Conservation (phyloP, 176 grass and related monocot species). For the Carex kokanica region DNA sequence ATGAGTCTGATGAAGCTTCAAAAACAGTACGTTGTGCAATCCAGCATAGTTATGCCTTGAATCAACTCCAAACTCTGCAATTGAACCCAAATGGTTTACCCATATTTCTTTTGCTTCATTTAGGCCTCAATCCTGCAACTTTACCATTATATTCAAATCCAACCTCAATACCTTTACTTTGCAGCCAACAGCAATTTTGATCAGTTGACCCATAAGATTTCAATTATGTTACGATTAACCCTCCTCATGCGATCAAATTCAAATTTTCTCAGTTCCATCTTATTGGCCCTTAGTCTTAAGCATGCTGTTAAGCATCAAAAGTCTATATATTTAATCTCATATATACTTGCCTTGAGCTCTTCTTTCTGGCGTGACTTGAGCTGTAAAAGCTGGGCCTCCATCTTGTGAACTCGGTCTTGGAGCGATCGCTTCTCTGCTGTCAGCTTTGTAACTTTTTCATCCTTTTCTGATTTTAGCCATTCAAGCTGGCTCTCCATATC, state of each 20-base stretch:
- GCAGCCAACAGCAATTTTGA: neutral
- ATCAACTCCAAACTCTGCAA: neutral
- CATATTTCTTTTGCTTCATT: neutral
- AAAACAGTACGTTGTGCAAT: neutral
- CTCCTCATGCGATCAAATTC: neutral
- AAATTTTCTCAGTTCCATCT: neutral
- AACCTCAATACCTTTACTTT: neutral
- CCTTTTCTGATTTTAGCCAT: conserved; percentile 93
- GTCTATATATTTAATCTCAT: neutral
- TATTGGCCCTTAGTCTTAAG: neutral
- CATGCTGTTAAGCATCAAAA: neutral
- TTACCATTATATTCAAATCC: neutral
- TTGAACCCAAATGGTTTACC: neutral
- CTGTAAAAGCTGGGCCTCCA: conserved; percentile 66
- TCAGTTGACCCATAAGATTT: neutral
- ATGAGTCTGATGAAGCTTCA: neutral
- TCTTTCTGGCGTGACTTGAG: conserved; percentile 73
- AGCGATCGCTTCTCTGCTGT: conserved; percentile 64
- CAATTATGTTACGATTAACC: neutral
- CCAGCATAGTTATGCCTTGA: neutral
- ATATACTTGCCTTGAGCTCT: conserved; percentile 67
- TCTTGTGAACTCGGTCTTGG: conserved; percentile 74
- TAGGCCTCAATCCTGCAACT: neutral
- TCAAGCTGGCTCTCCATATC: conserved; percentile 88
- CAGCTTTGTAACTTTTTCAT: conserved; percentile 76